Evolutionary conservation across 2,329 filamentous ascomycete species (phyloP).

Genomic region (Ophiosphaerella korrae): DNA sequence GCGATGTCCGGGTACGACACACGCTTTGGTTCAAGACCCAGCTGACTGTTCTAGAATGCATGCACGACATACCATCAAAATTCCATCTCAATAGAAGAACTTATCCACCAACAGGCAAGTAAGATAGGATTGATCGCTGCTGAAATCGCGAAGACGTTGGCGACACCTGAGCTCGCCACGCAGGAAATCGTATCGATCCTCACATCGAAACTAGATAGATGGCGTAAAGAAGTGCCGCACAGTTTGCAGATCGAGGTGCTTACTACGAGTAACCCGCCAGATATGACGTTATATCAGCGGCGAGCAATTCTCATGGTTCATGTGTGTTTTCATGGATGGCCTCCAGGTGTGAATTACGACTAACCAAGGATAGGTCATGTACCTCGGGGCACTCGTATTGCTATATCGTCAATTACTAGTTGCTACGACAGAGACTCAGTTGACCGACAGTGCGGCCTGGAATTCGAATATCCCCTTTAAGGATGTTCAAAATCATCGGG

Average conservation of each 20-base stretch:
- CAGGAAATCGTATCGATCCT: conserved; percentile 36
- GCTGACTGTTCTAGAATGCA: conserved; percentile 31
- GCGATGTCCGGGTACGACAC: conserved; percentile 34
- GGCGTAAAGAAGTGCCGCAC: conserved; percentile 40
- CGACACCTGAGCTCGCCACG: conserved; percentile 36
- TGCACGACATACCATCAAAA: conserved; percentile 21
- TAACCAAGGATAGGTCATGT: conserved; percentile 39
- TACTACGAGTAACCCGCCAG: conserved; percentile 28
- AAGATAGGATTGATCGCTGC: conserved; percentile 44
- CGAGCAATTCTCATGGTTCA: conserved; percentile 47
- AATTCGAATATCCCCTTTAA: conserved; percentile 29
- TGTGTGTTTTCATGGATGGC: conserved; percentile 19
- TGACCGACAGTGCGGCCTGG: conserved; percentile 31
- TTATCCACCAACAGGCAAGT: conserved; percentile 42
- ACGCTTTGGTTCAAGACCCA: neutral
- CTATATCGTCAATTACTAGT: conserved; percentile 44
- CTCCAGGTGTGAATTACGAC: neutral
- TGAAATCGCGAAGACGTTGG: conserved; percentile 42
- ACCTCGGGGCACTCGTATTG: conserved; percentile 44
- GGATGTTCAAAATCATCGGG: conserved; percentile 34
- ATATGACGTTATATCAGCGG: conserved; percentile 36
- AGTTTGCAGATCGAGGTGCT: conserved; percentile 39
- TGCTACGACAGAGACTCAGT: conserved; percentile 37
- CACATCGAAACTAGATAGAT: conserved; percentile 39
- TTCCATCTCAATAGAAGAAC: conserved; percentile 30